Base-by-base conservation (phyloP, 1,284 basidiomycete genomes). In the Wallemia mellicola region DNA sequence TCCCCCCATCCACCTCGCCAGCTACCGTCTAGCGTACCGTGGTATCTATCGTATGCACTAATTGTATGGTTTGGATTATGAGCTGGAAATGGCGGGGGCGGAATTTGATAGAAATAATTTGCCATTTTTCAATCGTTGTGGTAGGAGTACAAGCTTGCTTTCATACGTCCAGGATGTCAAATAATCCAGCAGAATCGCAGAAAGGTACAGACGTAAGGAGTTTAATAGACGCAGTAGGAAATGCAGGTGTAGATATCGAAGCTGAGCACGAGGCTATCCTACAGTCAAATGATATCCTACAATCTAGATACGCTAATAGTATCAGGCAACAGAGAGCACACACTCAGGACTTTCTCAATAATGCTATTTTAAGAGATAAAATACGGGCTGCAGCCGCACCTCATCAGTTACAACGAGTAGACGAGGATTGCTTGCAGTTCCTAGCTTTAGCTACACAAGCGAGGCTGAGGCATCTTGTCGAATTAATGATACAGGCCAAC, bases 211-310 rank as follows among this genome's bases (percentile, higher is more conserved):
- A 57, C 24, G 55, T 57, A 9, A 57, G 24, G 22, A 26, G 80
- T 2, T 66, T 86, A 56, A 86, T 83, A 61, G 83, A 86, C 66
- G 83, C 82, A 1, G 69, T 86, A 2, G 83, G 82, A 2, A 83
- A 81, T 65, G 82, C 83, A 15, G 83, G 83, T 17, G 81, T 86
- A 5, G 83, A 86, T 71, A 71, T 86, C 32, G 72, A 81, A 66
- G 83, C 83, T 0, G 83, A 86, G 68, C 82, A 85, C 70, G 83
- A 84, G 66, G 75, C 76, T 2, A 70, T 85, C 1, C 81, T 83
- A 64, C 73, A 80, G 54, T 72, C 76, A 1, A 75, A 79, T 60
- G 79, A 81, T 61, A 74, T 74, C 28, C 77, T 79, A 61, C 73
- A 76, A 56, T 63, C 74, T 17, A 79, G 55, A 57, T 56, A 24